Conservation (phyloP, 2,329 filamentous ascomycete species). For the Aspergillus hortae region DNA sequence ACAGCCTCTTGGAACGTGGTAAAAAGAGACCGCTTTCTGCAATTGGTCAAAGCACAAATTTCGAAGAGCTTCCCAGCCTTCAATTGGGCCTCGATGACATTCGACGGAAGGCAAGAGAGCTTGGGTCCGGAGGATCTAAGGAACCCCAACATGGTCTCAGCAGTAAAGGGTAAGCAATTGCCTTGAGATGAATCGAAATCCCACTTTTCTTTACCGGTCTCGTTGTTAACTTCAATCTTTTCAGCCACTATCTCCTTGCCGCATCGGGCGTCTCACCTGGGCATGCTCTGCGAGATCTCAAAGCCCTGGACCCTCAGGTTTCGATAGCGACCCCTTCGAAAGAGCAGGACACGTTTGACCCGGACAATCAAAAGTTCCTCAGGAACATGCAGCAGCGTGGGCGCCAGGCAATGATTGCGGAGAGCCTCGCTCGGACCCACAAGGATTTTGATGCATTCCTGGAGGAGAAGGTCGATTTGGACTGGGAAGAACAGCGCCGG, state of each 20-base stretch:
- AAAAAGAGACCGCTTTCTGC: slow-evolving; percentile 67
- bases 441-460: slow-evolving; percentile 91
- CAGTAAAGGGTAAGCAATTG: slow-evolving; percentile 50
- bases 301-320: slow-evolving; percentile 70
- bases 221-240: not conserved
- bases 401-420: slow-evolving; percentile 83
- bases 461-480: slow-evolving; percentile 89
- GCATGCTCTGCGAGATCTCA: slow-evolving; percentile 79
- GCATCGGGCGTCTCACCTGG: slow-evolving; percentile 90
- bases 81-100: slow-evolving; percentile 92
- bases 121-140: slow-evolving; percentile 64
- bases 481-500: slow-evolving; percentile 92
- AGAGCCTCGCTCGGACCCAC: slow-evolving; percentile 84
- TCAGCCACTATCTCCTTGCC: slow-evolving; percentile 83
- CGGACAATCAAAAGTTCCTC: slow-evolving; percentile 67
- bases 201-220: too few species aligned
- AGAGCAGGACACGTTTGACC: slow-evolving; percentile 46
- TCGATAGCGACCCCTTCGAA: slow-evolving; percentile 36
- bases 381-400: slow-evolving; percentile 85
- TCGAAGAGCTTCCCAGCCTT: slow-evolving; percentile 80
- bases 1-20: slow-evolving; percentile 60
- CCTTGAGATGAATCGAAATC: not conserved
- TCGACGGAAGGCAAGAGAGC: slow-evolving; percentile 67
- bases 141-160: slow-evolving; percentile 40
- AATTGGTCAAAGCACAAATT: slow-evolving; percentile 50